Evolutionary conservation across 192 early-diverging fungal genomes (phyloP), one percentile per base, ranked within the genome.

Genomic region (Chytriomyces sp.): DNA sequence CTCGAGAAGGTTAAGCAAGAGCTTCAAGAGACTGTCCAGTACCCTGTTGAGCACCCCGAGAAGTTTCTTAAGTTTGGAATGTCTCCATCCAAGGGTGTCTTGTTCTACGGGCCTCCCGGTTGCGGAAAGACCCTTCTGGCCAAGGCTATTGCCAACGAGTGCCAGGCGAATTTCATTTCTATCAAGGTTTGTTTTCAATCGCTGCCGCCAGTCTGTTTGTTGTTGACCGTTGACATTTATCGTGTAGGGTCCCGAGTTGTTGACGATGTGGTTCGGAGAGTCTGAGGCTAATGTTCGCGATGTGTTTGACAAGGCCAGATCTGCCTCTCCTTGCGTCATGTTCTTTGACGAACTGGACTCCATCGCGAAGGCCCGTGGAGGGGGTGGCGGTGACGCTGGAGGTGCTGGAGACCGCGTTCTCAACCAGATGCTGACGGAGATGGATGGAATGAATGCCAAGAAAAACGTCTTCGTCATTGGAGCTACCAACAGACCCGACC

Each of bases 311-410:
- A 96, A 97, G 87, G 97, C 96, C 19, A 91, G 96, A 67, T 93
- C 96, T 3, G 96, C 96, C 34, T 92, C 96, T 10, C 97, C 97
- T 34, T 99, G 97, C 81, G 97, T 99, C 33, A 95, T 99, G 94
- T 99, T 99, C 93, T 99, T 99, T 89, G 97, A 99, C 70, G 97
- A 99, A 85, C 81, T 99, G 76, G 97, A 99, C 83, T 96, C 95
- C 37, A 91, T 98, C 76, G 96, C 96, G 77, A 97, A 97, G 84
- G 89, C 95, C 25, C 94, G 97, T 80, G 97, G 94, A 39, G 77
- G 54, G 56, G 82, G 81, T 22, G 65, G 64, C 1, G 96, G 96
- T 59, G 96, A 96, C 77, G 91, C 85, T 25, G 93, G 93, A 37
- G 97, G 96, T 77, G 93, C 95, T 32, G 93, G 95, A 54, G 97